phyloP scores from a whole-genome alignment of 371 early-diverging fungal species.

The Syncephalastrum contaminatum region DNA sequence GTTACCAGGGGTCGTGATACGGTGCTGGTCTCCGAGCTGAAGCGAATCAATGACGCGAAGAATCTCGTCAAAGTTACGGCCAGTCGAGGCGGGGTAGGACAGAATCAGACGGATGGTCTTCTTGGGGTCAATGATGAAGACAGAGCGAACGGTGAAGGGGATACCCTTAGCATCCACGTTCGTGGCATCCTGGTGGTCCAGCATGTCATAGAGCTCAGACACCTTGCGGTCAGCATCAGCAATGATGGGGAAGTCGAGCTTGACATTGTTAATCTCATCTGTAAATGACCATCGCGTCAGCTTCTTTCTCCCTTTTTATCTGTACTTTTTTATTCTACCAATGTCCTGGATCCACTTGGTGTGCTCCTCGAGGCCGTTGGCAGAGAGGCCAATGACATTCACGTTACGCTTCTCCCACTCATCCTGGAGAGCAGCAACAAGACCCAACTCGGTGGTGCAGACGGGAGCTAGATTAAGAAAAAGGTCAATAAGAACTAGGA shows the following conservation, averaged over 20 bases:
- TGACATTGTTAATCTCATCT: slow-evolving; percentile 77
- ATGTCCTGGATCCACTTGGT: slow-evolving; percentile 89
- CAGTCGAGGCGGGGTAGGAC: slow-evolving; percentile 89
- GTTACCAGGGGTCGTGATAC: slow-evolving; percentile 93
- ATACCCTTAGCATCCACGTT: slow-evolving; percentile 87
- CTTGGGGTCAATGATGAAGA: slow-evolving; percentile 92
- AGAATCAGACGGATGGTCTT: slow-evolving; percentile 87
- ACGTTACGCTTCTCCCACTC: slow-evolving; percentile 82
- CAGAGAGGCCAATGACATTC: slow-evolving; percentile 92
- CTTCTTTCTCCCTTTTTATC: too few species aligned
- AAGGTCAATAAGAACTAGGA: not conserved
- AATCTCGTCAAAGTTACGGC: slow-evolving; percentile 96
- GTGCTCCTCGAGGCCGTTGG: slow-evolving; percentile 82
- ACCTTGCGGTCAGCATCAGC: slow-evolving; percentile 85
- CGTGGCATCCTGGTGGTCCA: slow-evolving; percentile 85
- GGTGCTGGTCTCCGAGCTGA: slow-evolving; percentile 83
- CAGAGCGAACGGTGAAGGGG: slow-evolving; percentile 93
- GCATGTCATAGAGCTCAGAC: slow-evolving; percentile 91
- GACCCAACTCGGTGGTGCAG: slow-evolving; percentile 95
- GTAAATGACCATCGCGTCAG: too few species aligned
- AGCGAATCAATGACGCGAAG: slow-evolving; percentile 90
- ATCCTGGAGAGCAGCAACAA: slow-evolving; percentile 75
- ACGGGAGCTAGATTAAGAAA: slow-evolving; percentile 67
- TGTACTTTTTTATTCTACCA: not conserved
- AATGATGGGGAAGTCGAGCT: slow-evolving; percentile 89